phyloP scores from a whole-genome alignment of 768 basidiomycete species.

The Mycena pura region DNA sequence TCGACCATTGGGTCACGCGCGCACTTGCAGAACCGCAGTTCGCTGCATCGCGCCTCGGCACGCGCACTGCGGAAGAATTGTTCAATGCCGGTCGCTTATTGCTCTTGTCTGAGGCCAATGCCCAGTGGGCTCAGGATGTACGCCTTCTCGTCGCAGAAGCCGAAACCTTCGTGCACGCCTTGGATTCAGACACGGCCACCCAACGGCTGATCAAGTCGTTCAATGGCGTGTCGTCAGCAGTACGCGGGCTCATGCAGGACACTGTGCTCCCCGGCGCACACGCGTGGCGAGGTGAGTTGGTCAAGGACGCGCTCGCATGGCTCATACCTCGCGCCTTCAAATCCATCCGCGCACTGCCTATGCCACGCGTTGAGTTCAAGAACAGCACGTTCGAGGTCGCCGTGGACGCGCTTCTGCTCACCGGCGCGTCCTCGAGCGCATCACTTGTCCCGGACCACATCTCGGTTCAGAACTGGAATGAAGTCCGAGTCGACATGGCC shows the following conservation, averaged over 20 bases:
- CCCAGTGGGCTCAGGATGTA: conserved; percentile 28
- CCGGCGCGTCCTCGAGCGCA: conserved; percentile 27
- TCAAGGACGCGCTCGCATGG: conserved; percentile 42
- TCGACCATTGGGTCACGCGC: conserved; percentile 30
- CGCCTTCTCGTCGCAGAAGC: conserved; percentile 22
- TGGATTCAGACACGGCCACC: conserved; percentile 31
- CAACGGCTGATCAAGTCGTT: conserved; percentile 25
- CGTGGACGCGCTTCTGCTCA: conserved; percentile 40
- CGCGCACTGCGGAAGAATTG: conserved; percentile 29
- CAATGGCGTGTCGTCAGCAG: conserved; percentile 17
- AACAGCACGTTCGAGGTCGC: conserved; percentile 40
- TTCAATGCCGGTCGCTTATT: conserved; percentile 32
- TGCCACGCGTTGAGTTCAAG: conserved; percentile 47
- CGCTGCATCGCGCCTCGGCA: conserved; percentile 30
- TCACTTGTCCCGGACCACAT: conserved; percentile 44
- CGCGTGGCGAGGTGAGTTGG: conserved; percentile 25
- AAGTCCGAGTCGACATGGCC: conserved; percentile 42
- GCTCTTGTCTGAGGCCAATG: conserved; percentile 21
- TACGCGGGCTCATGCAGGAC: conserved; percentile 22
- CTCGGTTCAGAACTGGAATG: conserved; percentile 42
- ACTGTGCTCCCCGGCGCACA: conserved; percentile 13
- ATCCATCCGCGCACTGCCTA: conserved; percentile 37
- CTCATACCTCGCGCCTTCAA: conserved; percentile 39
- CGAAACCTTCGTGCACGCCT: conserved; percentile 25
- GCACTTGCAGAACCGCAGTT: conserved; percentile 33